Evolutionary conservation across 352 stramenopile species (phyloP), one percentile per base, ranked within the genome.

Genomic region (Blastocystis sp.): DNA sequence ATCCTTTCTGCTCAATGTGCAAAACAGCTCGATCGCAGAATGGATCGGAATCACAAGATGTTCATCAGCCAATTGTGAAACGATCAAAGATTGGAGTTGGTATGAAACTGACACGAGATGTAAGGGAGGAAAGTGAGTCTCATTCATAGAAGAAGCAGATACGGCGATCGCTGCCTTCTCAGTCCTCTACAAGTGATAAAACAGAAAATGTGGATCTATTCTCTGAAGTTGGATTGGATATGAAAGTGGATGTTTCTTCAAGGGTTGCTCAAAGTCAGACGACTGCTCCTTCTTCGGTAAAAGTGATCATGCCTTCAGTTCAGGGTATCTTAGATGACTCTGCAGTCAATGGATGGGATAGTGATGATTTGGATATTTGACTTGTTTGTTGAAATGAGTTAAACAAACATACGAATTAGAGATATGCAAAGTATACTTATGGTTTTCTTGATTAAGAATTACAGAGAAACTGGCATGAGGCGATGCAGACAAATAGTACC

Each of bases 301-400:
- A n/a, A 59, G 50, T 59, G 50, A 59, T 59, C 50, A n/a, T n/a
- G 13, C 20, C 50, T 59, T n/a, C 50, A 59, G 50, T 59, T n/a
- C 50, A n/a, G 20, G 50, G 11, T 59, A 1, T 59, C 50, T n/a
- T 13, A 59, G 20, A 13, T 59, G 11, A 59, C 13, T n/a, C 50
- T n/a, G 50, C 50, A 59, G 50, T 59, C 50, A 59, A 59, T 59
- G 66, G 34, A 45, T 64, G 73, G 30, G 20, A 85, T 65, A 55
- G 68, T 45, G 73, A 68, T 16, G 73, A 85, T 85, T 45, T 85
- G 26, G 73, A 85, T 24, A 66, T 85, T 69, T 85, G n/a, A 7
- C 16, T 16, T 85, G 73, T 85, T 85, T 85, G 73, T 85, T 55
- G 20, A 3, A 59, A 68, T 3, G 2, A 43, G 0, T 45, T 11